Evolutionary conservation across 2,329 filamentous ascomycete genomes (phyloP).

Genomic region (Thelonectria discophora): DNA sequence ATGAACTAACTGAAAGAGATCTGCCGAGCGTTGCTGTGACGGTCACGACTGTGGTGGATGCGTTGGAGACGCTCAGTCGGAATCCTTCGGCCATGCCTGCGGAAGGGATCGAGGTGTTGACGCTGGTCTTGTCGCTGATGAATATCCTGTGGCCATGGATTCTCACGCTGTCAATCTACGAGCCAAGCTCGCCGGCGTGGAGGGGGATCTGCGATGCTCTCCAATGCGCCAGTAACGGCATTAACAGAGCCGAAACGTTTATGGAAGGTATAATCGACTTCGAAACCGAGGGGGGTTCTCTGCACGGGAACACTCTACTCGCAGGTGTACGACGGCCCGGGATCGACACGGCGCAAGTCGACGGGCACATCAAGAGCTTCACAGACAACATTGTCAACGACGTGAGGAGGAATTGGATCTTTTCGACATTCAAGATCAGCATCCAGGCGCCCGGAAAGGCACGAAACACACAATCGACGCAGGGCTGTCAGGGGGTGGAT

Average conservation of each 20-base stretch:
- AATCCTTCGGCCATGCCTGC: conserved; percentile 30
- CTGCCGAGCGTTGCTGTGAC: conserved; percentile 46
- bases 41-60: conserved; percentile 43
- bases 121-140: conserved; percentile 40
- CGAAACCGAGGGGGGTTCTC: conserved; percentile 18
- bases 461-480: conserved; percentile 43
- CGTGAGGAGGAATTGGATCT: conserved; percentile 56
- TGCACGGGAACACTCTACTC: conserved; percentile 37
- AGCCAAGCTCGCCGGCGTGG: conserved; percentile 29
- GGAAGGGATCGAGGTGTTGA: conserved; percentile 42
- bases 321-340: conserved; percentile 27
- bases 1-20: conserved; percentile 48
- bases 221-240: conserved; percentile 26
- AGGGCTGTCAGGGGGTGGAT: conserved; percentile 48
- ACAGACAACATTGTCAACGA: conserved; percentile 55
- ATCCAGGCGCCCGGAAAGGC: conserved; percentile 51
- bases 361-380: conserved; percentile 52
- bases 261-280: conserved; percentile 32
- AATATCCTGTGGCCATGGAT: conserved; percentile 47
- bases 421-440: conserved; percentile 45
- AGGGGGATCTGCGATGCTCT: conserved; percentile 30
- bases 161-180: conserved; percentile 30
- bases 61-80: conserved; percentile 40
- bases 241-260: conserved; percentile 31
- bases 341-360: conserved; percentile 6